Percentiles rank a stretch among this genome's conserved stretches.
Conservation (phyloP, 2,329 filamentous ascomycete genomes). For the Verticillium zaregamsianum region DNA sequence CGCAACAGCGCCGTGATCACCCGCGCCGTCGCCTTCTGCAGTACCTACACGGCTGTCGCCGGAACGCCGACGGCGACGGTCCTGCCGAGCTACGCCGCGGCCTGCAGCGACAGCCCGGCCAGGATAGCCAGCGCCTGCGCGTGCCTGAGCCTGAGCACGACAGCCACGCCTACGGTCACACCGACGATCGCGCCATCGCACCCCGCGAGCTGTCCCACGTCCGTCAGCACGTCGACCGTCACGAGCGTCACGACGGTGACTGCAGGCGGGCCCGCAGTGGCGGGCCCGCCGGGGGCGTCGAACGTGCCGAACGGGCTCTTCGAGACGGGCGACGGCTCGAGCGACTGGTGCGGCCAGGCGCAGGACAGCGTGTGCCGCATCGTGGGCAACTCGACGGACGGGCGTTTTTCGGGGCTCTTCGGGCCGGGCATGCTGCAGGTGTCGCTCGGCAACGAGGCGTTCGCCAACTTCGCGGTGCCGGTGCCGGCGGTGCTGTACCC, state of each 20-base stretch:
- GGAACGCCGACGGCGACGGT: not conserved
- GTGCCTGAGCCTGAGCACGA: not conserved
- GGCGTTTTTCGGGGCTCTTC: not conserved
- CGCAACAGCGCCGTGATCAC: conserved; percentile 3
- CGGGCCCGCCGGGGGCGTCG: not conserved
- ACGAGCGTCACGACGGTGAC: not conserved
- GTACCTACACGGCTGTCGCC: not conserved
- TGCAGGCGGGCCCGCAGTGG: not conserved
- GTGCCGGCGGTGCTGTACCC: not conserved
- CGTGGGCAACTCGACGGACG: not conserved
- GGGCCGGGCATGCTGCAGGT: not conserved
- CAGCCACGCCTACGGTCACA: not conserved
- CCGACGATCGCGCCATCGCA: not conserved
- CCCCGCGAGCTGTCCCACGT: not conserved
- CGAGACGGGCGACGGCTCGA: not conserved
- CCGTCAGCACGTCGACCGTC: not conserved
- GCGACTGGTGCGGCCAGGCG: not conserved
- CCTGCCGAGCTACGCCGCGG: conserved; percentile 4
- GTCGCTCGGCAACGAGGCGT: not conserved
- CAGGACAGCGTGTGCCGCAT: not conserved
- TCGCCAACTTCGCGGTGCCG: not conserved
- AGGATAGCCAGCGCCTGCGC: not conserved
- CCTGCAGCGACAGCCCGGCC: not conserved
- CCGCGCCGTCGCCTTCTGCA: not conserved
- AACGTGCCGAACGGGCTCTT: conserved; percentile 1